Percentiles rank a stretch among this genome's conserved stretches.
phyloP scores from a whole-genome alignment of 2,329 filamentous ascomycete species.

The Microascus cirrosus region DNA sequence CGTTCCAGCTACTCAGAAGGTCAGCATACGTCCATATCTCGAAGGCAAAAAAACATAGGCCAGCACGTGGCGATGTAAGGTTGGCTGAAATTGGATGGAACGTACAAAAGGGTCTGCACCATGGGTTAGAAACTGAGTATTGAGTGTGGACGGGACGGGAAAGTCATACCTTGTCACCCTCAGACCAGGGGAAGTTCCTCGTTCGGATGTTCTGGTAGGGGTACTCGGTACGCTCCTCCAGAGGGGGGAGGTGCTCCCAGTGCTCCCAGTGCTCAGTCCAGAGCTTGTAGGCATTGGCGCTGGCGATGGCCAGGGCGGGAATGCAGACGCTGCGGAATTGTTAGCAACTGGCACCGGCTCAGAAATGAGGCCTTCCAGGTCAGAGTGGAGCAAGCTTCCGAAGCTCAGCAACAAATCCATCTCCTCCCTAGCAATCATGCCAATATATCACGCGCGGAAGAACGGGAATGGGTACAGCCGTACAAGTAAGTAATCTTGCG shows the following conservation, averaged over 20 bases:
- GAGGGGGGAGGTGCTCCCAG: constrained; percentile 71
- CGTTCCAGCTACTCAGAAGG: constrained; percentile 65
- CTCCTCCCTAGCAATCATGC: neutral
- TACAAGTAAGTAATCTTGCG: constrained; percentile 95
- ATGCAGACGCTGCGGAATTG: constrained; percentile 51
- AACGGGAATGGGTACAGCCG: constrained; percentile 21
- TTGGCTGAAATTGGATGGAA: constrained; percentile 10
- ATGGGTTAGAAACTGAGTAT: constrained; percentile 13
- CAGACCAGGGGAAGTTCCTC: constrained; percentile 92
- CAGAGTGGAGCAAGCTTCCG: neutral
- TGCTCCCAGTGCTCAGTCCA: constrained; percentile 98
- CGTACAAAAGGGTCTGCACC: constrained; percentile 56
- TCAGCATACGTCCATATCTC: constrained; percentile 9
- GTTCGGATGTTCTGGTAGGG: constrained; percentile 94
- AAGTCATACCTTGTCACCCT: constrained; percentile 76
- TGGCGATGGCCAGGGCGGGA: constrained; percentile 60
- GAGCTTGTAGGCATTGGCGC: constrained; percentile 76
- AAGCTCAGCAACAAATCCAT: neutral
- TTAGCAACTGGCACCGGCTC: neutral
- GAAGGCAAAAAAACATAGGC: neutral
- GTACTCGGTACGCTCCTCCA: constrained; percentile 89
- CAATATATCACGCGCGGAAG: neutral
- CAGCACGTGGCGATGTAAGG: neutral
- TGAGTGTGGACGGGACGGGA: constrained; percentile 14
- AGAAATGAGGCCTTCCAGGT: neutral